These are phyloP conservation scores for Pichia sp. DNA, from an alignment of 1,139 yeast species.

Conservation along the genomic window DNA sequence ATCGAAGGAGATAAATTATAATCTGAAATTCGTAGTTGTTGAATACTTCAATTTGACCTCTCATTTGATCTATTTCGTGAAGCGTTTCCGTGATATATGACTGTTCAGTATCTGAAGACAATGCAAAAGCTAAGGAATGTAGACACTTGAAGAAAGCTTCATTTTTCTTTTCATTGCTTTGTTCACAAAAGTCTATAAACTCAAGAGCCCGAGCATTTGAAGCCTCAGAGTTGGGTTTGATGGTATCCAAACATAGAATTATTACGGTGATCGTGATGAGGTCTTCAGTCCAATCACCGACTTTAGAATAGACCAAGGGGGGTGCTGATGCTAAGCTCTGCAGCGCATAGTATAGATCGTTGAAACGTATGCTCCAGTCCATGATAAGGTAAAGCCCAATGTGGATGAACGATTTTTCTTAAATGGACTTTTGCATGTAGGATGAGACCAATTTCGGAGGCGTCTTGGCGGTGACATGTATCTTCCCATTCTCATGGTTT, in stretches of 20 bases:
- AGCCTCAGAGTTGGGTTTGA: not conserved
- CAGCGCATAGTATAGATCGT: not conserved
- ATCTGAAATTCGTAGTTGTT: not conserved
- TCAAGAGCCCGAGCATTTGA: not conserved
- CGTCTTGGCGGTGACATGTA: not conserved
- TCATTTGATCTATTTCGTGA: not conserved
- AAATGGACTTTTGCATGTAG: too few species aligned
- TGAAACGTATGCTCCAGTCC: constrained; percentile 1
- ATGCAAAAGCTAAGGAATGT: not conserved
- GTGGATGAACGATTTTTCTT: too few species aligned
- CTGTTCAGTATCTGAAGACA: not conserved
- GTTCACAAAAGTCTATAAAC: not conserved
- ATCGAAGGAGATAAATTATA: not conserved
- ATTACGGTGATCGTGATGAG: not conserved
- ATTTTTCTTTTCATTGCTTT: not conserved
- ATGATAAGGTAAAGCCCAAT: not conserved
- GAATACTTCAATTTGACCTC: too few species aligned
- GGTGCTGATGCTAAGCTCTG: not conserved
- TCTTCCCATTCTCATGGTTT: not conserved
- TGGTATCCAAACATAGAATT: not conserved
- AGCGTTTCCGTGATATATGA: not conserved
- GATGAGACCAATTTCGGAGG: too few species aligned
- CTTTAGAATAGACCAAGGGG: not conserved
- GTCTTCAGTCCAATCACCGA: not conserved
- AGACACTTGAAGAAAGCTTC: not conserved